A percentile compares a stretch with the other conserved stretches of the same genome.
Conservation (phyloP, 2,329 filamentous ascomycete species). For the Harringtonia aguacate region DNA sequence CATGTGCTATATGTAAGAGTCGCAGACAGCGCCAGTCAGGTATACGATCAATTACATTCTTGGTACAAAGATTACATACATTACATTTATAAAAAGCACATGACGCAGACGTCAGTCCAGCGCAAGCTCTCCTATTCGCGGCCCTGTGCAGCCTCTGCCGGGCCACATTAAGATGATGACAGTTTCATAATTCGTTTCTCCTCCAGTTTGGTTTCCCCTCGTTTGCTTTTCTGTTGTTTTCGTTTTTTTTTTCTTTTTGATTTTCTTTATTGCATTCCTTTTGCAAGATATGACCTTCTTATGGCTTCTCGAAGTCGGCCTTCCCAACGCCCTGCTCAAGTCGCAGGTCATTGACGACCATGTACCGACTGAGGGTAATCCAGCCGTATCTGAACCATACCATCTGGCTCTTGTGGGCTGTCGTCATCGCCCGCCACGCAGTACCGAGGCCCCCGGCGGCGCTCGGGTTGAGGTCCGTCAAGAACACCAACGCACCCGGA, state of each 20-base stretch:
- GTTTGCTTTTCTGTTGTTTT: neutral
- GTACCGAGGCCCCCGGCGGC: slow-evolving; percentile 32
- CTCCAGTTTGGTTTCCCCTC: neutral
- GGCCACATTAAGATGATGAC: too few species aligned
- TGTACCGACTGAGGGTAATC: slow-evolving; percentile 85
- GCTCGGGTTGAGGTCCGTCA: slow-evolving; percentile 46
- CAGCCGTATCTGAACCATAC: slow-evolving; percentile 96
- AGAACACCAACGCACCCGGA: slow-evolving; percentile 54
- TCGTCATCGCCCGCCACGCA: slow-evolving; percentile 79
- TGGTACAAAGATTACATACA: too few species aligned
- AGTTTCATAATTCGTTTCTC: neutral
- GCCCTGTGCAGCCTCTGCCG: too few species aligned
- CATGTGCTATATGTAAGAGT: neutral
- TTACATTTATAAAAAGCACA: too few species aligned
- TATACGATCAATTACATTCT: too few species aligned
- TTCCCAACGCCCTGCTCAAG: slow-evolving; percentile 30
- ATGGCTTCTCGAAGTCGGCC: slow-evolving; percentile 6
- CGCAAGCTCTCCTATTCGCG: too few species aligned
- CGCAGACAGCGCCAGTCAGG: too few species aligned
- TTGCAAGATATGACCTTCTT: neutral
- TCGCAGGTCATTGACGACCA: slow-evolving; percentile 84
- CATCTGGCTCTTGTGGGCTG: slow-evolving; percentile 92
- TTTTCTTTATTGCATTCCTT: neutral
- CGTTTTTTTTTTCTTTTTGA: neutral
- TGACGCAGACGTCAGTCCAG: too few species aligned